Base-by-base conservation (phyloP, 495 filamentous ascomycete species). In the Penicillium psychrofluorescens region DNA sequence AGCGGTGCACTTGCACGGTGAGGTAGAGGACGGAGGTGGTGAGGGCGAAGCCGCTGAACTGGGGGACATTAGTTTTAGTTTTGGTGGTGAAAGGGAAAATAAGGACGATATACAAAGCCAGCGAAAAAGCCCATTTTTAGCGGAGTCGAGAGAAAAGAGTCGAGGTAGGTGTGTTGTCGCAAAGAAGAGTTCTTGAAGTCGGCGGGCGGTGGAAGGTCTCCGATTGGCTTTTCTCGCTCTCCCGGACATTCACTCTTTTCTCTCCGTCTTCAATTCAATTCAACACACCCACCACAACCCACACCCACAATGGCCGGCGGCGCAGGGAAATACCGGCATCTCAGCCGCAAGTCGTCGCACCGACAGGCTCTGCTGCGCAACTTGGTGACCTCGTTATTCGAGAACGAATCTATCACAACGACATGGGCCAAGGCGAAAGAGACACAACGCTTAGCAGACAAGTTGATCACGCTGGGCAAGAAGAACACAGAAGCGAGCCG, bases 391-490 rank as follows among this genome's bases (percentile, higher is more conserved):
- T 91, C 89, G n/a, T 85, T 98, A 44, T 80, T 98, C 72, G 74
- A 84, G 58, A 80, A 95, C 63, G 92, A 98, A 69, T 79, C 85
- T 41, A 95, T 98, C 71, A 80, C 79, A 38, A 98, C 92, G 22
- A 95, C 92, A 68, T 96, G 84, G 81, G 79, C 80, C 62, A 97
- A 96, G 70, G 92, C 92, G 29, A 98, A 97, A 66, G 92, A 98
- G 71, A 86, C 92, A 36, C 92, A 97, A 65, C 77, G 84, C 1
- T 63, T 96, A 27, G 92, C 92, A 32, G 92, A 98, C 58, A 89
- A 90, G 71, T 75, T 95, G 46, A 88, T 98, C 51, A 95, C 91
- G 8, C 67, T 95, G 48, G 91, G 81, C 33, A 98, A 98, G 76
- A 80, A 81, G 70, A 88, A 95, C 64, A 89, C 88, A 15, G 82